Evolutionary conservation across 2,329 filamentous ascomycete species (phyloP), one percentile per base, ranked within the genome.

Genomic region (Penicillium sp.): DNA sequence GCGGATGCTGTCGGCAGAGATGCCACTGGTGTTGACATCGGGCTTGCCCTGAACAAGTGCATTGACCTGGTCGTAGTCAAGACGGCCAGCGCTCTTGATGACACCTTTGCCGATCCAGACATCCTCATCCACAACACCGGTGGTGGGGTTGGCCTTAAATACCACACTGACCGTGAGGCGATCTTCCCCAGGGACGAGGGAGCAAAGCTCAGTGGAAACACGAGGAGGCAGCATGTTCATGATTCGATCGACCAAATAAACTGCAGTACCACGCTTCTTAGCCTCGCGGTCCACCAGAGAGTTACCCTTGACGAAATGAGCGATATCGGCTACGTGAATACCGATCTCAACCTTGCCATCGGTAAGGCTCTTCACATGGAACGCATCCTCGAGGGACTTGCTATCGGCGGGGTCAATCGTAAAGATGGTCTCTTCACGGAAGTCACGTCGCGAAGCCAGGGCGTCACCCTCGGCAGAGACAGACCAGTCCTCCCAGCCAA

Each of bases 241-340:
- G 80, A 79, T 88, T 78, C 91, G 87, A 78, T 96, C 94, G 78
- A 96, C 88, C 61, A 99, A 82, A 70, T 97, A 95, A 25, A 99
- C 94, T 35, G 91, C 92, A 55, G 92, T 97, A 58, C 93, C 93
- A 63, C 94, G 90, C 82, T 97, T 99, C 84, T 94, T 96, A 11
- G 94, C 94, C 77, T 99, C 94, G 44, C 94, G 88, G 69, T 99
- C 94, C 48, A 97, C 92, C 43, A 97, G 84, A 16, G 92, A 96
- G 79, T 95, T 96, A 45, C 88, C 82, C 82, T 97, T 97, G 73
- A 99, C 90, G 71, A 99, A 99, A 77, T 99, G 91, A 58, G 94
- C 88, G 64, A 97, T 88, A 74, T 99, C 94, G 31, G 93, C 87
- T 69, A 99, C 90, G 76, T 99, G 94, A 55, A 97, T 86, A 77